These are phyloP conservation scores for Miamiensis avidus DNA, from an alignment of 169 alveolate species.

Conservation along the genomic window DNA sequence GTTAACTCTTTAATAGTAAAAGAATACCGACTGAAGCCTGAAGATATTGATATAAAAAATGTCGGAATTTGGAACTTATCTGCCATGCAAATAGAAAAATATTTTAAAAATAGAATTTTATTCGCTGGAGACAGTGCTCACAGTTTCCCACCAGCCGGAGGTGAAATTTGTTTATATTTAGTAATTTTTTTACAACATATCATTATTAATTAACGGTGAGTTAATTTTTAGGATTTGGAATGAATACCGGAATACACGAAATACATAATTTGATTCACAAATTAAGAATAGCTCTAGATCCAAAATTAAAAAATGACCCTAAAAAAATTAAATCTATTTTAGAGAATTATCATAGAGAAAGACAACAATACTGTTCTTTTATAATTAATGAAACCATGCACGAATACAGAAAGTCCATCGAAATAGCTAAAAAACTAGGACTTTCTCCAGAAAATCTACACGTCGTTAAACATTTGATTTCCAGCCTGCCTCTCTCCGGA, in stretches of 20 bases:
- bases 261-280: slow-evolving; percentile 21
- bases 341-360: neutral
- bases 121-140: slow-evolving; percentile 31
- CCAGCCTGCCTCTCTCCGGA: neutral
- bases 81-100: slow-evolving; percentile 13
- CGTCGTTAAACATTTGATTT: too few species aligned
- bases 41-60: slow-evolving; percentile 3
- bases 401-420: neutral
- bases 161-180: neutral
- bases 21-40: neutral
- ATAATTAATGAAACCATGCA: neutral
- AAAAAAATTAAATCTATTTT: neutral
- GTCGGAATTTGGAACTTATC: slow-evolving; percentile 23
- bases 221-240: slow-evolving; percentile 17
- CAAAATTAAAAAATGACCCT: neutral
- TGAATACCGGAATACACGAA: slow-evolving; percentile 24
- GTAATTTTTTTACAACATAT: neutral
- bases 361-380: neutral
- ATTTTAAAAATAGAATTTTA: slow-evolving; percentile 12
- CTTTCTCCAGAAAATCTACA: neutral
- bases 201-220: neutral
- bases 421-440: neutral
- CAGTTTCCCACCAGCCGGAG: slow-evolving; percentile 33
- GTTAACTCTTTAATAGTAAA: neutral
- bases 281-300: neutral